Percentiles rank a stretch among this genome's conserved stretches.
Evolutionary conservation across 257 asterid species (phyloP).

Genomic region (Schizonepeta tenuifolia): DNA sequence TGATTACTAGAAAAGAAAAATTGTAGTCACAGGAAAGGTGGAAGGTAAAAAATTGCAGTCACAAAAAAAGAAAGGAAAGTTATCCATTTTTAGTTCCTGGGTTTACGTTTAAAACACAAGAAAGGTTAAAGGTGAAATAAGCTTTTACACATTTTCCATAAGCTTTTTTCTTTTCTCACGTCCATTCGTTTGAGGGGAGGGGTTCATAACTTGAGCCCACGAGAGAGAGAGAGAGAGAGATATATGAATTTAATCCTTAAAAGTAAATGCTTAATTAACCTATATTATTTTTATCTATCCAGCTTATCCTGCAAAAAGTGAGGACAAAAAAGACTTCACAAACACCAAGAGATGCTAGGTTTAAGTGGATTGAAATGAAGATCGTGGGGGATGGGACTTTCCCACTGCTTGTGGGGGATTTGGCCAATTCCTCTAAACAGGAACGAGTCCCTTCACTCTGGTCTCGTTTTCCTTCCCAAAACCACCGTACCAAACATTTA

Average conservation of each 20-base stretch:
- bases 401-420: too few relatives aligned
- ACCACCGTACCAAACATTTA: too few relatives aligned
- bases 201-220: not conserved
- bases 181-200: not conserved
- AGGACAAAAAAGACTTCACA: not conserved
- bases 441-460: too few relatives aligned
- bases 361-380: not conserved
- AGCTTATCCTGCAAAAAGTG: not conserved
- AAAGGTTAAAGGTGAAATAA: not conserved
- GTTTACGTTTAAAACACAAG: not conserved
- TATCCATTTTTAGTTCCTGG: not conserved
- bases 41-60: too few relatives aligned
- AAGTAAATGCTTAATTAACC: too few relatives aligned
- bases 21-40: too few relatives aligned
- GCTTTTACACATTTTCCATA: not conserved
- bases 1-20: not conserved
- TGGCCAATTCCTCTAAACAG: too few relatives aligned
- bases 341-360: not conserved
- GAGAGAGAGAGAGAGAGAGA: too few relatives aligned
- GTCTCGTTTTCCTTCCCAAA: too few relatives aligned
- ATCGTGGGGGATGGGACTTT: too few relatives aligned
- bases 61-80: not conserved
- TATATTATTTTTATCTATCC: too few relatives aligned
- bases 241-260: too few relatives aligned
- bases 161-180: not conserved